phyloP scores from a whole-genome alignment of 306 rosid species.

The Medicago truncatula region DNA sequence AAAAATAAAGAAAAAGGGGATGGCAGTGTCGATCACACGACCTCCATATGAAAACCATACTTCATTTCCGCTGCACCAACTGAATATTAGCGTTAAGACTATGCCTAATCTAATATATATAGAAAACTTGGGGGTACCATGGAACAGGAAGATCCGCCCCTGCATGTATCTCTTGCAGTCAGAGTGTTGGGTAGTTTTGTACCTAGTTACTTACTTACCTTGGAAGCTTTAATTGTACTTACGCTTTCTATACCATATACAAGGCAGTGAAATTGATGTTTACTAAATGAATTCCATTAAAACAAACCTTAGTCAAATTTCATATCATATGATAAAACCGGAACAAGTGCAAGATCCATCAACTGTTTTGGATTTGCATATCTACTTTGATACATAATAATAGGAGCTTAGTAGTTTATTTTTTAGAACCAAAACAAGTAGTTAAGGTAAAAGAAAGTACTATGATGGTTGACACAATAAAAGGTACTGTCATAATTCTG shows the following conservation, averaged over 20 bases:
- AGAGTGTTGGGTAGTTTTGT: constrained; percentile 50
- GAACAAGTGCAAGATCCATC: constrained; percentile 34
- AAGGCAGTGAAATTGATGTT: not conserved
- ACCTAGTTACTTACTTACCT: not conserved
- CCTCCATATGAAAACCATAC: no score
- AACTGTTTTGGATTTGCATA: constrained; percentile 24
- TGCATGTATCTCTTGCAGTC: constrained; percentile 86
- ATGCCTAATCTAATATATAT: no score
- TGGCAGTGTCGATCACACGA: no score
- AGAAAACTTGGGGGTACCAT: no score
- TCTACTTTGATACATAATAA: not conserved
- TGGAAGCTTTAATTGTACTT: not conserved
- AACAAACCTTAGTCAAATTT: not conserved
- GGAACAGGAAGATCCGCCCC: no score
- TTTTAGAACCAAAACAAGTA: not conserved
- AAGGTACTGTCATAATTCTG: not conserved
- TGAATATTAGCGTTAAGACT: no score
- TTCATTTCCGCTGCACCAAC: no score
- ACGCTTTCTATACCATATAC: not conserved
- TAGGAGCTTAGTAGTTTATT: not conserved
- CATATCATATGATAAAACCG: constrained; percentile 3
- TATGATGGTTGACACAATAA: not conserved
- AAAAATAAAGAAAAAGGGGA: no score
- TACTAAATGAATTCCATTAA: not conserved
- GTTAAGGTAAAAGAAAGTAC: not conserved